Percentiles rank a stretch among this genome's conserved stretches.
Evolutionary conservation across 768 basidiomycete genomes (phyloP).

Genomic region (Terana coerulea): DNA sequence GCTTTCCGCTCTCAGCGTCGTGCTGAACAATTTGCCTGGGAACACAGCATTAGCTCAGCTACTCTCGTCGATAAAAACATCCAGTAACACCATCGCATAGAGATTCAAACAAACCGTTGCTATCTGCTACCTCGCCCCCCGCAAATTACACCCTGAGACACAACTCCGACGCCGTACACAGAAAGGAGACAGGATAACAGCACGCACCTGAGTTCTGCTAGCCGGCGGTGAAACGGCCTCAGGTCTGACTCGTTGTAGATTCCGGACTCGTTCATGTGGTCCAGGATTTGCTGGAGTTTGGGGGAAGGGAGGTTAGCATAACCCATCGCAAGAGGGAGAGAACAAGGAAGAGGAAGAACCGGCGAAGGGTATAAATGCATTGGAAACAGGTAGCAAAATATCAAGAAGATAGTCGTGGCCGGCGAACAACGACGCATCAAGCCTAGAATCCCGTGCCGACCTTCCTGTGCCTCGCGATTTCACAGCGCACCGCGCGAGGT

Average conservation of each 20-base stretch:
- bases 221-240: constrained; percentile 77
- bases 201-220: constrained; percentile 66
- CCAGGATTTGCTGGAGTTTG: constrained; percentile 75
- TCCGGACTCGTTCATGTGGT: constrained; percentile 93
- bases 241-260: constrained; percentile 93
- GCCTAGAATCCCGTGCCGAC: too few relatives aligned
- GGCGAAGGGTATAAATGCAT: background rate
- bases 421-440: too few relatives aligned
- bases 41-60: background rate
- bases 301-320: constrained; percentile 1
- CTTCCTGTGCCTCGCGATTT: too few relatives aligned
- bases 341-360: background rate
- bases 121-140: background rate
- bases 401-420: background rate
- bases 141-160: constrained; percentile 1
- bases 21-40: constrained; percentile 68
- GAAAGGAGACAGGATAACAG: background rate
- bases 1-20: constrained; percentile 77
- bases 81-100: constrained; percentile 2
- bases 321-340: background rate
- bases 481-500: too few relatives aligned
- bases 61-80: background rate
- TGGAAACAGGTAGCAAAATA: background rate
- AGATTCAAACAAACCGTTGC: constrained; percentile 4
- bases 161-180: background rate